phyloP scores from a whole-genome alignment of 768 basidiomycete genomes.

The Tricholoma terreum region DNA sequence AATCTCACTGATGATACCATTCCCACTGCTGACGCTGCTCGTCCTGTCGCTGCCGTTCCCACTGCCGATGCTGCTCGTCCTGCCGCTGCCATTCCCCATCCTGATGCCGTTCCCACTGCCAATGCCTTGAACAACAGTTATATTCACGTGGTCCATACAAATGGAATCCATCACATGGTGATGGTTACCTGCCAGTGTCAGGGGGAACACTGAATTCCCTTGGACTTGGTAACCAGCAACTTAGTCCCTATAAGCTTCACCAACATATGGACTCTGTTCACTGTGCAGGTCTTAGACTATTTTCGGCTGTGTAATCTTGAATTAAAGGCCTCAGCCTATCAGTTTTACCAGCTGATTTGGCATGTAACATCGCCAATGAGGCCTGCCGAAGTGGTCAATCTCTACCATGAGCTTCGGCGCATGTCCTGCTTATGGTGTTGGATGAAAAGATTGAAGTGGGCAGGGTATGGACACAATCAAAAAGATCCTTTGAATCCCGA shows the following conservation, averaged over 20 bases:
- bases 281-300: not conserved
- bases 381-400: not conserved
- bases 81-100: not conserved
- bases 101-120: not conserved
- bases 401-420: not conserved
- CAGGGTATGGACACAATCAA: not conserved
- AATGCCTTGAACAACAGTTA: not conserved
- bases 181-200: not conserved
- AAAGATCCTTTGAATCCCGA: not conserved
- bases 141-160: not conserved
- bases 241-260: not conserved
- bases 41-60: not conserved
- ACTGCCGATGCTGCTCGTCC: not conserved
- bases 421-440: not conserved
- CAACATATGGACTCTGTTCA: not conserved
- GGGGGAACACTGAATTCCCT: not conserved
- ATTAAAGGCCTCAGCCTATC: not conserved
- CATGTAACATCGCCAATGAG: not conserved
- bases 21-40: no score
- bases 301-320: not conserved
- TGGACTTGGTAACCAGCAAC: not conserved
- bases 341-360: not conserved
- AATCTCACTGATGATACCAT: no score
- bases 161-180: not conserved
- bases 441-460: not conserved